phyloP scores from a whole-genome alignment of 2,329 filamentous ascomycete species.

The Tolypocladium nubicola region DNA sequence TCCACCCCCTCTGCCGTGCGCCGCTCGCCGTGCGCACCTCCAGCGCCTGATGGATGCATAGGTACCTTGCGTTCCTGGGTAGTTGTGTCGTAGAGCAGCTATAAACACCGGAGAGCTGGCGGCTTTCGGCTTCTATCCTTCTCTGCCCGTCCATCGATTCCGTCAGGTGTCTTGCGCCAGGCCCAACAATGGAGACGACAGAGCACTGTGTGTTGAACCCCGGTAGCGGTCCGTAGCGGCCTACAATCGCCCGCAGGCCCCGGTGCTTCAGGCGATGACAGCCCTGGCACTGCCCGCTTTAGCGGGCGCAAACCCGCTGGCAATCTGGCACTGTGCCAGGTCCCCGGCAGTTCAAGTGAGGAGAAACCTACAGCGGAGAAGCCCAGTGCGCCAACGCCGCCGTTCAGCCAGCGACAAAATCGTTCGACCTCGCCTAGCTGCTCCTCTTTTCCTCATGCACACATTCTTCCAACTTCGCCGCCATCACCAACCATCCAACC shows the following conservation, averaged over 20 bases:
- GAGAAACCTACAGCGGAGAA: background rate
- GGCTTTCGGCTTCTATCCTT: background rate
- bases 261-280: background rate
- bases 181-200: background rate
- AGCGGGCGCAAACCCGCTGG: background rate
- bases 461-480: constrained; percentile 24
- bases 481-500: constrained; percentile 22
- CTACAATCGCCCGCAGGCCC: background rate
- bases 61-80: background rate
- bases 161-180: background rate
- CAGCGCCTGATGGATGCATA: background rate
- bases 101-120: background rate
- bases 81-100: background rate
- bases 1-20: background rate
- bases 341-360: background rate
- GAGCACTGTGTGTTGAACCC: background rate
- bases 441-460: constrained; percentile 35
- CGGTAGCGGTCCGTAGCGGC: background rate
- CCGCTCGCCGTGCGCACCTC: background rate
- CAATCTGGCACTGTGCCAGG: background rate
- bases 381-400: background rate
- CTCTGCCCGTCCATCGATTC: background rate
- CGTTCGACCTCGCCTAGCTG: constrained; percentile 25
- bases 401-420: constrained; percentile 25
- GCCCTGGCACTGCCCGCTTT: background rate